Evolutionary conservation across 2,329 filamentous ascomycete genomes (phyloP).

Genomic region (Aspergillus puulaauensis): DNA sequence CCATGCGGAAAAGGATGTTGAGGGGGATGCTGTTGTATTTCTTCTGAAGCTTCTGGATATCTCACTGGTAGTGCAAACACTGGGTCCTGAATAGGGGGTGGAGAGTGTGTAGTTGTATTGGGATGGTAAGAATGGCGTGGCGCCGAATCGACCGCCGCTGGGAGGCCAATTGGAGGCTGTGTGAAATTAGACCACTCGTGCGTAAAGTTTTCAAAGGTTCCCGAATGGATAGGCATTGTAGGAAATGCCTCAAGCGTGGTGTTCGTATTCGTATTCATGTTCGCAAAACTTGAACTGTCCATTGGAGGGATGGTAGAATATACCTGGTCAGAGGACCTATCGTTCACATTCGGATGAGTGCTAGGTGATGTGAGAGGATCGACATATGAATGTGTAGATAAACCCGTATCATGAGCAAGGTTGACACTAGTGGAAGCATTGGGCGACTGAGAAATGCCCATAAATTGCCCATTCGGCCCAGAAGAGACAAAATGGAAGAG

Average conservation of each 20-base stretch:
- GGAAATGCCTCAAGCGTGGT: not conserved
- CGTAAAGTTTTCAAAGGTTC: not conserved
- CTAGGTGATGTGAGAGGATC: not conserved
- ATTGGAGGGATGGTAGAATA: not conserved
- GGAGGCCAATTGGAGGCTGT: not conserved
- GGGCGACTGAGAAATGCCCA: not conserved
- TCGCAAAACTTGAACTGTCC: not conserved
- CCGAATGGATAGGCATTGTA: not conserved
- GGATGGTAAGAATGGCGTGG: not conserved
- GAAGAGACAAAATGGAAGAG: not conserved
- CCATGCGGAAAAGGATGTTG: not conserved
- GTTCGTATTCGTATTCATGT: not conserved
- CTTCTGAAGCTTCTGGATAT: not conserved
- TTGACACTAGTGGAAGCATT: not conserved
- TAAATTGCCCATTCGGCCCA: not conserved
- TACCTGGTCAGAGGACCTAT: not conserved
- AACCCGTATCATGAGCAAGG: not conserved
- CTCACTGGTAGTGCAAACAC: not conserved
- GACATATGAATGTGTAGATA: not conserved
- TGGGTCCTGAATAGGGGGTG: not conserved
- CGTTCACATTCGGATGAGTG: not conserved
- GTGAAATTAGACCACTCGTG: not conserved
- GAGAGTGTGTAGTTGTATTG: not conserved
- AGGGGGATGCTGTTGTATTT: not conserved
- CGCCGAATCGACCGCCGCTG: not conserved